Evolutionary conservation across 2,329 filamentous ascomycete species (phyloP), one percentile per base, ranked within the genome.

Genomic region (Colletotrichum orbiculare): DNA sequence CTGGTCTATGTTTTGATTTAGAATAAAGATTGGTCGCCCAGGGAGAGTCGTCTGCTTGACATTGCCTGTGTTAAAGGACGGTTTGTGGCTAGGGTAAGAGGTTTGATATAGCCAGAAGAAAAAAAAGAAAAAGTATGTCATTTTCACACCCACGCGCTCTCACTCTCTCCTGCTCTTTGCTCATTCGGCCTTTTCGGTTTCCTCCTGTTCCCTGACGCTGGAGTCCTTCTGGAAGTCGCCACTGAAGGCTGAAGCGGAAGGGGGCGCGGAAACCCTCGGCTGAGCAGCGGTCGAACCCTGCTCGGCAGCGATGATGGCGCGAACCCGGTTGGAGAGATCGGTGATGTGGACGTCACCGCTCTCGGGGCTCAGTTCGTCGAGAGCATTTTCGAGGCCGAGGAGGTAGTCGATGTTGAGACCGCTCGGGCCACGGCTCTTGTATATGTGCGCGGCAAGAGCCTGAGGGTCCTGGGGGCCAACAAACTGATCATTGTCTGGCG

Each of bases 401-500:
- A 99, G 82, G 78, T 99, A 99, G 73, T 98, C 95, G 64, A 85
- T 89, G 77, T 98, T 98, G 74, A 90, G 87, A 1, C 96, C 96
- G 77, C 94, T 97, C 33, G 94, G 92, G 0, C 96, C 96, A 45
- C 82, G 78, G 71, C 92, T 93, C 52, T 81, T 81, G 71, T 89
- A 85, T 71, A 99, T 98, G 77, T 95, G 92, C 77, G 88, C 85
- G 33, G 95, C 94, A 54, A 98, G 85, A 46, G 81, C 76, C 72
- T 93, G 87, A 1, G 92, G 91, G 58, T 96, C 90, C 74, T 97
- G 94, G 0, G 90, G 89, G 0, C 93, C 93, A 42, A 94, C 84
- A 73, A 99, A 99, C 77, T 98, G 96, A 60, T 93, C 91, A 73
- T 99, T 99, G 49, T 91, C 88, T 0, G 96, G 96, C 2, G 96